phyloP scores from a whole-genome alignment of 352 stramenopile genomes.

The Elongisporangium anandrum region DNA sequence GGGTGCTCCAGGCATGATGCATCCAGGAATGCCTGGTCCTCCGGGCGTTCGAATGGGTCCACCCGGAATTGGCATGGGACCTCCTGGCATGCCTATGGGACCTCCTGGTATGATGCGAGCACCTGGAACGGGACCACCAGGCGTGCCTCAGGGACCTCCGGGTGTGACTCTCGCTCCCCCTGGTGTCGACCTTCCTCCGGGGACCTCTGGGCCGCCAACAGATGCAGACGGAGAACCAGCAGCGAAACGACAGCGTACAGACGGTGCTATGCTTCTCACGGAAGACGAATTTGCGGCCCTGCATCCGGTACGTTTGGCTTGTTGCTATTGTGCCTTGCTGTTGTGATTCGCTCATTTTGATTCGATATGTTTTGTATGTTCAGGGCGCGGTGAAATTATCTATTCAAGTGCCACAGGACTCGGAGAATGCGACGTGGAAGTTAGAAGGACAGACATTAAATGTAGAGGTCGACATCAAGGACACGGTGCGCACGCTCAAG shows the following conservation, averaged over 20 bases:
- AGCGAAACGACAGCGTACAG: slow-evolving; percentile 68
- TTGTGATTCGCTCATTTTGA: slow-evolving; percentile 2
- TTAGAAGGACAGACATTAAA: slow-evolving; percentile 91
- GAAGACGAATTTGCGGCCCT: slow-evolving; percentile 74
- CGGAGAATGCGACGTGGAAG: slow-evolving; percentile 90
- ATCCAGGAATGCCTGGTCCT: slow-evolving; percentile 22
- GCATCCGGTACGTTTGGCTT: slow-evolving; percentile 51
- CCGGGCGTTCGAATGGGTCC: slow-evolving; percentile 12
- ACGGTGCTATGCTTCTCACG: slow-evolving; percentile 54
- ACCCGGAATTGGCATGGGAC: slow-evolving; percentile 7
- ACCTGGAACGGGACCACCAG: slow-evolving; percentile 12
- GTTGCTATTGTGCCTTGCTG: background rate
- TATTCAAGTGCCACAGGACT: slow-evolving; percentile 85
- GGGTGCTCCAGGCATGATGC: slow-evolving; percentile 16
- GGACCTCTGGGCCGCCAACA: slow-evolving; percentile 7
- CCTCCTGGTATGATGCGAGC: slow-evolving; percentile 17
- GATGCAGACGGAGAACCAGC: slow-evolving; percentile 39
- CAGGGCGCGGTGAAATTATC: slow-evolving; percentile 63
- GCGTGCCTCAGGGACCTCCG: slow-evolving; percentile 16
- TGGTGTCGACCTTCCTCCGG: slow-evolving; percentile 12
- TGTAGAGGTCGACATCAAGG: slow-evolving; percentile 84
- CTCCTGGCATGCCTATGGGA: slow-evolving; percentile 10
- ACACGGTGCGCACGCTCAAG: slow-evolving; percentile 91
- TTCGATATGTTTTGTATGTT: slow-evolving; percentile 5
- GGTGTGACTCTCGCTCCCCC: slow-evolving; percentile 31